Conservation (phyloP, 1,284 basidiomycete species). For the Cryptococcus maquisensis region DNA sequence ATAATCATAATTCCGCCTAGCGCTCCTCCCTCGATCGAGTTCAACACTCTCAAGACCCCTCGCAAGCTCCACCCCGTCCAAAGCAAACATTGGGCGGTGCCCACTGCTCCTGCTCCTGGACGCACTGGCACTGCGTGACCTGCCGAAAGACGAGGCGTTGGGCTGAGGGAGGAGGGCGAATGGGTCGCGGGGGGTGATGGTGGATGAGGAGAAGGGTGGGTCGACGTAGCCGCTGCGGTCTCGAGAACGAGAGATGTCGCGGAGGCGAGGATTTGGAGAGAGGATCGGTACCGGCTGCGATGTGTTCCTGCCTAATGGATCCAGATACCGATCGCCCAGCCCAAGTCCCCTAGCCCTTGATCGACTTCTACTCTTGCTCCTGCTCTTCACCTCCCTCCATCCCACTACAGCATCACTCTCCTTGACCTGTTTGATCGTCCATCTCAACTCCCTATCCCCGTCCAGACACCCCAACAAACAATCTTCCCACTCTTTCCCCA, state of each 20-base stretch:
- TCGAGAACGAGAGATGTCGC: neutral
- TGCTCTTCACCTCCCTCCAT: constrained; percentile 55
- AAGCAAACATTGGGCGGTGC: constrained; percentile 10
- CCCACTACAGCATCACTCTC: constrained; percentile 75
- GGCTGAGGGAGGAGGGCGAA: constrained; percentile 2
- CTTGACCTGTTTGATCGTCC: constrained; percentile 70
- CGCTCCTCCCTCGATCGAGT: constrained; percentile 6
- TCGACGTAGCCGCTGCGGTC: neutral
- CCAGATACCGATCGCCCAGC: constrained; percentile 1
- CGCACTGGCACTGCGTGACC: constrained; percentile 15
- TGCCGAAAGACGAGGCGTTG: neutral
- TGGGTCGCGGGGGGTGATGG: neutral
- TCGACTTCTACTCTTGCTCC: constrained; percentile 29
- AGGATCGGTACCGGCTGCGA: constrained; percentile 11
- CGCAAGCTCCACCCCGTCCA: constrained; percentile 13
- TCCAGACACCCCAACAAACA: constrained; percentile 72
- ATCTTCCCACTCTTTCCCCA: constrained; percentile 66
- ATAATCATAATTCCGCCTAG: neutral
- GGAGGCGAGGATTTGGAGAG: neutral
- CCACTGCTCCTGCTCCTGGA: constrained; percentile 12
- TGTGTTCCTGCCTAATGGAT: constrained; percentile 1
- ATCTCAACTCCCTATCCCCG: constrained; percentile 57
- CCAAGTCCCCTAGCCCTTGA: constrained; percentile 13
- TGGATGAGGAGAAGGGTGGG: neutral
- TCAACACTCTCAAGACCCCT: constrained; percentile 10